These are phyloP conservation scores for Candida bentonensis DNA, from an alignment of 805 yeast genomes.

Conservation along the genomic window DNA sequence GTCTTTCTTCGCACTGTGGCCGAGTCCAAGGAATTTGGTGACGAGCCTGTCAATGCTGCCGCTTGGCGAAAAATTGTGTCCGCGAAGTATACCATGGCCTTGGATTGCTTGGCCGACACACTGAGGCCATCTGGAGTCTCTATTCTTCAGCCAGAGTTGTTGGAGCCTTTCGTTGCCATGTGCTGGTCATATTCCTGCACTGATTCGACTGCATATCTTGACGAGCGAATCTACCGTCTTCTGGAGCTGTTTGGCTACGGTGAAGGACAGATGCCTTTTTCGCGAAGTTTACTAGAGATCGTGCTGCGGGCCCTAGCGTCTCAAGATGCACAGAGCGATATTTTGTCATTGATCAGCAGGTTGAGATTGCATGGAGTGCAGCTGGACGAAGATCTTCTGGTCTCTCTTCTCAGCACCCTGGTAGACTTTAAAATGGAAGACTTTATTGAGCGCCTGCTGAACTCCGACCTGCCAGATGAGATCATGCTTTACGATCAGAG, in stretches of 20 bases:
- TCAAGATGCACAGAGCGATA: neutral
- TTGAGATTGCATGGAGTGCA: neutral
- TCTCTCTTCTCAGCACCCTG: neutral
- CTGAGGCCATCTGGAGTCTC: neutral
- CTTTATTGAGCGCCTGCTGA: neutral
- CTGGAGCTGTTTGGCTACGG: conserved; percentile 1
- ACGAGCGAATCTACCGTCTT: neutral
- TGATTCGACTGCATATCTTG: neutral
- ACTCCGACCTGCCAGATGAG: neutral
- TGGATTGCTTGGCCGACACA: neutral
- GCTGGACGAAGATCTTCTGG: neutral
- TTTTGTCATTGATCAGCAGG: neutral
- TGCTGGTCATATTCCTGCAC: neutral
- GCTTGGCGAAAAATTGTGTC: neutral
- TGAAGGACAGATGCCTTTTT: neutral
- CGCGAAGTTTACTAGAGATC: neutral
- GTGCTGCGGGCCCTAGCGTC: neutral
- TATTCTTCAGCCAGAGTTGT: neutral
- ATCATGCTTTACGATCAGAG: neutral
- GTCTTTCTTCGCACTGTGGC: neutral
- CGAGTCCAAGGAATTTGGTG: neutral
- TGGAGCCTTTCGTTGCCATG: neutral
- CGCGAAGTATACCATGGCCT: neutral
- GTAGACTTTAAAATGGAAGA: neutral
- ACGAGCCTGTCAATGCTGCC: neutral